These are phyloP conservation scores for Samsoniella hepiali DNA, from an alignment of 2,329 filamentous ascomycete genomes.

Conservation along the genomic window DNA sequence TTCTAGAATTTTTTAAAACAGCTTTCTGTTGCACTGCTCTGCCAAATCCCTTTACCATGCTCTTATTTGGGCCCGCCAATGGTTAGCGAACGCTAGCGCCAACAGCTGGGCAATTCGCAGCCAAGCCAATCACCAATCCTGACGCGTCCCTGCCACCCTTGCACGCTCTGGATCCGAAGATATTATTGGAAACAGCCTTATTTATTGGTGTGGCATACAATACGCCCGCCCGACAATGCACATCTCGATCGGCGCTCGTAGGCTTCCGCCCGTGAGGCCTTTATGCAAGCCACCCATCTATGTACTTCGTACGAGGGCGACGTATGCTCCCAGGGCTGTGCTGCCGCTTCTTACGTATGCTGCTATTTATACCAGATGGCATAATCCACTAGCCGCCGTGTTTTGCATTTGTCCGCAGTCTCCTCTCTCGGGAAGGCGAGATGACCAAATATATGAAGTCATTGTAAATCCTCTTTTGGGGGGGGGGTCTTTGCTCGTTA, in stretches of 20 bases:
- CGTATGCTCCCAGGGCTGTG: slow-evolving; percentile 2
- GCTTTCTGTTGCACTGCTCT: too few relatives aligned
- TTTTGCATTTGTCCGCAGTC: not conserved
- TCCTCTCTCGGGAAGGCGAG: not conserved
- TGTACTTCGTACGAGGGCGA: not conserved
- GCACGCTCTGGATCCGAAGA: slow-evolving; percentile 1
- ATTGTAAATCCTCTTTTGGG: not conserved
- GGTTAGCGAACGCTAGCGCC: not conserved
- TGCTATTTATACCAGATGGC: slow-evolving; percentile 1
- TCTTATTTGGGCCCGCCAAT: not conserved
- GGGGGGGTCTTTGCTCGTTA: not conserved
- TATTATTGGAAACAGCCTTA: not conserved
- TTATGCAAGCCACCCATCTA: slow-evolving; percentile 1
- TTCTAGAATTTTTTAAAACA: not conserved
- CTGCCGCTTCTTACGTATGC: not conserved
- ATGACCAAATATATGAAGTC: not conserved
- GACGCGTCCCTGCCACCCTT: slow-evolving; percentile 2
- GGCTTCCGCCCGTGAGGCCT: not conserved
- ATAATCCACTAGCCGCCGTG: not conserved
- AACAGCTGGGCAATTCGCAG: not conserved
- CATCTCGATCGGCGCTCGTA: slow-evolving; percentile 10
- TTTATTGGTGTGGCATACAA: not conserved
- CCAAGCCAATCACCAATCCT: slow-evolving; percentile 4
- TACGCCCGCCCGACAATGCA: not conserved
- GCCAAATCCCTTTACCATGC: too few relatives aligned